Evolutionary conservation across 2,329 filamentous ascomycete genomes (phyloP).

Genomic region (Fusarium lateritium): DNA sequence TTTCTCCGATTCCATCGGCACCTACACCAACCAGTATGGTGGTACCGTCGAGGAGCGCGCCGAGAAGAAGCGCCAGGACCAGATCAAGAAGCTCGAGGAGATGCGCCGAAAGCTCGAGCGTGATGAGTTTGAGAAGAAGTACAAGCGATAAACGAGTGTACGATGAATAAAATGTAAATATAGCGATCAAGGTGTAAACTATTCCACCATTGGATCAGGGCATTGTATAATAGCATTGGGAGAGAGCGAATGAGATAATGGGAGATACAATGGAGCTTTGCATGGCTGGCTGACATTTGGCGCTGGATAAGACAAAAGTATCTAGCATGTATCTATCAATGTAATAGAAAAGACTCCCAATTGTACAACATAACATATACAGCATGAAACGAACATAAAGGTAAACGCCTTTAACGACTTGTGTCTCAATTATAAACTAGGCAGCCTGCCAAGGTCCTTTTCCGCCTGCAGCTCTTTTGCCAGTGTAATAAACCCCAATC

Average conservation of each 20-base stretch:
- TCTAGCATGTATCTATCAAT: constrained; percentile 37
- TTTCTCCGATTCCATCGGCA: constrained; percentile 53
- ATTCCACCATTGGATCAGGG: constrained; percentile 16
- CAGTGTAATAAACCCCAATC: constrained; percentile 20
- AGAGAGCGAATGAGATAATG: constrained; percentile 29
- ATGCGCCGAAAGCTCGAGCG: constrained; percentile 55
- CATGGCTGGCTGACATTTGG: constrained; percentile 14
- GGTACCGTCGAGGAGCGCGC: constrained; percentile 54
- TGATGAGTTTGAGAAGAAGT: constrained; percentile 59
- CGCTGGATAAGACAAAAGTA: constrained; percentile 23
- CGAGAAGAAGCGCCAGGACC: constrained; percentile 54
- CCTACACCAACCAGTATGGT: constrained; percentile 54
- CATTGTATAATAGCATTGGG: constrained; percentile 42
- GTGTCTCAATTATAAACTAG: constrained; percentile 45
- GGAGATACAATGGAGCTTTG: constrained; percentile 28
- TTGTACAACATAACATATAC: not conserved
- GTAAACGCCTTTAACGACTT: constrained; percentile 37
- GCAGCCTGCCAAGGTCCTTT: constrained; percentile 42
- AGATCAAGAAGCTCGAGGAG: constrained; percentile 55
- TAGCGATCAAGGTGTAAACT: constrained; percentile 26
- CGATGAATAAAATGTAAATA: constrained; percentile 38
- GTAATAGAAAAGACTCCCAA: constrained; percentile 32
- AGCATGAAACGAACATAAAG: constrained; percentile 3
- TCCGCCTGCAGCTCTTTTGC: constrained; percentile 37
- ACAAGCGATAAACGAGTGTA: constrained; percentile 51